Conservation (phyloP, 352 stramenopile genomes). For the Phytophthora syringae region DNA sequence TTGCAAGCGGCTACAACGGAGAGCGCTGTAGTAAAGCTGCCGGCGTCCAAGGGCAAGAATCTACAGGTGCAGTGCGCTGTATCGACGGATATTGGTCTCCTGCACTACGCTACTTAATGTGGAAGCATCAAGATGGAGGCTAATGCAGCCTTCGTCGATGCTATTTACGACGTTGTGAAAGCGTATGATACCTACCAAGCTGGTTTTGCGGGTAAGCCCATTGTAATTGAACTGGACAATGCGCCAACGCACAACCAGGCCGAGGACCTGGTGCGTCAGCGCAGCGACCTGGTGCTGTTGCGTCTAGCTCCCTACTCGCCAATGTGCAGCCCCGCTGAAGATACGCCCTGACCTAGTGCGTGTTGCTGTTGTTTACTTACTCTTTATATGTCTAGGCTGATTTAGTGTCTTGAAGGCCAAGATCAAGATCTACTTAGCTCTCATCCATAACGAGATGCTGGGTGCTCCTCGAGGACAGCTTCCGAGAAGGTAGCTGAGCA, state of each 20-base stretch:
- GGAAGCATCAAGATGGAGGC: not conserved
- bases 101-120: not conserved
- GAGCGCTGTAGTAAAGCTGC: not conserved
- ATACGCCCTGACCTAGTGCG: not conserved
- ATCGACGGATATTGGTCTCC: not conserved
- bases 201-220: not conserved
- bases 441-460: not conserved
- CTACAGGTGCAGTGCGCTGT: not conserved
- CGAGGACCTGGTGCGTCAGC: not conserved
- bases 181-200: not conserved
- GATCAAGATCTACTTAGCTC: not conserved
- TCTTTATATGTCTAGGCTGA: not conserved
- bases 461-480: too few relatives aligned
- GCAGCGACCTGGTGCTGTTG: not conserved
- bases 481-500: too few relatives aligned
- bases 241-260: not conserved
- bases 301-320: not conserved
- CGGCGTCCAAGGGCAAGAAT: not conserved
- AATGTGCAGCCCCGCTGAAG: not conserved
- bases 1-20: not conserved
- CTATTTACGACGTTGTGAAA: too few relatives aligned
- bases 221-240: not conserved
- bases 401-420: slow-evolving; percentile 1
- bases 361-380: not conserved
- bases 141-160: not conserved